phyloP scores from a whole-genome alignment of 2,329 filamentous ascomycete species.

The Colletotrichum plurivorum region DNA sequence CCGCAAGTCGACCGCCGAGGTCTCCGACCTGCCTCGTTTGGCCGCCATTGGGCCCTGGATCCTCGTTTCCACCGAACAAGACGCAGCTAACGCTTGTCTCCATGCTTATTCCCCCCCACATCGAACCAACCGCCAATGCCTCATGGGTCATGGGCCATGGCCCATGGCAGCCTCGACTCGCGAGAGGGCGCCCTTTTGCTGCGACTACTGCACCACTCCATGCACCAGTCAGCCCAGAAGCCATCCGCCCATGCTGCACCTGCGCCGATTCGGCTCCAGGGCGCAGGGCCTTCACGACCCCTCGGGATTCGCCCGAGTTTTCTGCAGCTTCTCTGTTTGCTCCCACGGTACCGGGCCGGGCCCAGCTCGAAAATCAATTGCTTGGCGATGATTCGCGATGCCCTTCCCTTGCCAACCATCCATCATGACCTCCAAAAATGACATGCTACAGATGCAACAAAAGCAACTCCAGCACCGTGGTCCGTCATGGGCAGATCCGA shows the following conservation, averaged over 20 bases:
- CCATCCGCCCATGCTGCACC: background rate
- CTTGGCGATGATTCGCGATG: constrained; percentile 9
- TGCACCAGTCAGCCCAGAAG: background rate
- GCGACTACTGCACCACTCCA: background rate
- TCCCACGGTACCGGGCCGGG: too few species aligned
- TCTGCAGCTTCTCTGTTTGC: too few species aligned
- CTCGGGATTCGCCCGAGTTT: too few species aligned
- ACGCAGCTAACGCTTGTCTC: constrained; percentile 32
- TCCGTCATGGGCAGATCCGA: constrained; percentile 5
- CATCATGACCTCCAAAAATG: background rate
- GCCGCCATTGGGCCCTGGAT: constrained; percentile 13
- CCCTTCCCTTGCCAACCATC: constrained; percentile 13
- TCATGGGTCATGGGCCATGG: background rate
- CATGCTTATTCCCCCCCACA: constrained; percentile 35
- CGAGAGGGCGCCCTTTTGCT: constrained; percentile 3
- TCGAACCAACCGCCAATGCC: constrained; percentile 14
- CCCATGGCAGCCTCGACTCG: background rate
- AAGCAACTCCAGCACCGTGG: constrained; percentile 20
- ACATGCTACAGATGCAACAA: background rate
- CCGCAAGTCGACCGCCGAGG: background rate
- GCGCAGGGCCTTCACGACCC: background rate
- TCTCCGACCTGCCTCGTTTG: constrained; percentile 29
- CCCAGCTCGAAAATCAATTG: background rate
- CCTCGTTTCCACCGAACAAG: constrained; percentile 30
- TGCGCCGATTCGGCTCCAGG: background rate